A percentile compares a stretch with the other conserved stretches of the same genome.
Conservation (phyloP, 2,329 filamentous ascomycete genomes). For the Aspergillus terreus region DNA sequence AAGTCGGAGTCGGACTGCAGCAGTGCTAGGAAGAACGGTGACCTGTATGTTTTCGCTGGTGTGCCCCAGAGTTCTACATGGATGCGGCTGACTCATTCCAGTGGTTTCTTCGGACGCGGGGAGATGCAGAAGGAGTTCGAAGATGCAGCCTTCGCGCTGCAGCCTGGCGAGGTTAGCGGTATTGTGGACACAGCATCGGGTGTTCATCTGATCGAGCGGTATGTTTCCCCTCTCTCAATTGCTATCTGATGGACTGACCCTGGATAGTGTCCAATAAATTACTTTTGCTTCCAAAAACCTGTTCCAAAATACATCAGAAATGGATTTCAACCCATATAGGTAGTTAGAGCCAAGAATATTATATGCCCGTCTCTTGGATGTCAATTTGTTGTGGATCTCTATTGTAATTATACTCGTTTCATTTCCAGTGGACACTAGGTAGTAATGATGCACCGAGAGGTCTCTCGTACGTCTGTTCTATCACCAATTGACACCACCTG, state of each 20-base stretch:
- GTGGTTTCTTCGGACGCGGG: constrained; percentile 85
- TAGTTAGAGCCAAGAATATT: no score
- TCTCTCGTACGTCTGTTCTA: no score
- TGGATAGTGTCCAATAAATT: constrained; percentile 22
- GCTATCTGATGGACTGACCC: background rate
- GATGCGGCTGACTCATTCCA: constrained; percentile 28
- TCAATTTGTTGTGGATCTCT: no score
- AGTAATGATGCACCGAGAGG: no score
- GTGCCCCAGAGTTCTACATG: background rate
- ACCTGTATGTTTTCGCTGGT: constrained; percentile 59
- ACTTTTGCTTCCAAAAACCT: background rate
- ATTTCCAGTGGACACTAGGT: no score
- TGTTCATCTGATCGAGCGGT: constrained; percentile 94
- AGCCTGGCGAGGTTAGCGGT: constrained; percentile 79
- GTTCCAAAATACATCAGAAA: no score
- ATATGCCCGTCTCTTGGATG: no score
- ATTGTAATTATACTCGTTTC: no score
- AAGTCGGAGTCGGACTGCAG: constrained; percentile 90
- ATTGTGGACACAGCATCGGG: constrained; percentile 91
- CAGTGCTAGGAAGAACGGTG: constrained; percentile 88
- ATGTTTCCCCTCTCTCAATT: constrained; percentile 25
- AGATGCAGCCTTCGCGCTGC: constrained; percentile 86
- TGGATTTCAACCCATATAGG: no score
- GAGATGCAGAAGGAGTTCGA: constrained; percentile 99
- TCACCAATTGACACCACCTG: no score